These are phyloP conservation scores for Vanderwaltozyma yarrowii DNA, from an alignment of 805 yeast species.

Conservation along the genomic window DNA sequence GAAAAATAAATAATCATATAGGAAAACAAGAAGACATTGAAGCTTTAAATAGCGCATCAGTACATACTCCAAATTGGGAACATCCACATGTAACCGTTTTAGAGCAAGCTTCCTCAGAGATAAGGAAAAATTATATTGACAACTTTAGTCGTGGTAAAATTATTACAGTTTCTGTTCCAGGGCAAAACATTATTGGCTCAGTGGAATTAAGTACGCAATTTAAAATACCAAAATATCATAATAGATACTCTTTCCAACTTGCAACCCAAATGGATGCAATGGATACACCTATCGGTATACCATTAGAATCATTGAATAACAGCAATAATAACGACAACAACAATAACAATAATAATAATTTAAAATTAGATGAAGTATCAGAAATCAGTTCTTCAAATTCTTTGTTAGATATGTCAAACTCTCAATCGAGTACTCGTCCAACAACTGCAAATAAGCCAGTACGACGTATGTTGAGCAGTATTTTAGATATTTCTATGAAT, in stretches of 20 bases:
- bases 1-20: not conserved
- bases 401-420: not conserved
- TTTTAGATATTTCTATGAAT: slow-evolving; percentile 8
- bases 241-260: slow-evolving; percentile 22
- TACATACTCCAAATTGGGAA: slow-evolving; percentile 5
- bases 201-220: slow-evolving; percentile 24
- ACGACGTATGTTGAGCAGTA: slow-evolving; percentile 15
- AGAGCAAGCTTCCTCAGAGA: slow-evolving; percentile 20
- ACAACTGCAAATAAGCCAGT: slow-evolving; percentile 7
- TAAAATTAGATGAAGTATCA: too few species aligned
- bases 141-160: slow-evolving; percentile 20
- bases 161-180: slow-evolving; percentile 17
- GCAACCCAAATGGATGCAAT: slow-evolving; percentile 20
- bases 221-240: slow-evolving; percentile 27
- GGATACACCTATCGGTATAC: slow-evolving; percentile 16
- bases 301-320: not conserved
- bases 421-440: not conserved
- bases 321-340: not conserved
- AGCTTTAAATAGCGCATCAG: too few species aligned
- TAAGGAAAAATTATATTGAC: slow-evolving; percentile 15
- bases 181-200: slow-evolving; percentile 24
- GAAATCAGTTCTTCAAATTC: too few species aligned
- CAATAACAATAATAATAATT: not conserved
- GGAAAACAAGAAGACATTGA: too few species aligned
- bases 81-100: slow-evolving; percentile 17